Evolutionary conservation across 1,139 yeast species (phyloP).

Genomic region (Blastobotrys malaysiensis): DNA sequence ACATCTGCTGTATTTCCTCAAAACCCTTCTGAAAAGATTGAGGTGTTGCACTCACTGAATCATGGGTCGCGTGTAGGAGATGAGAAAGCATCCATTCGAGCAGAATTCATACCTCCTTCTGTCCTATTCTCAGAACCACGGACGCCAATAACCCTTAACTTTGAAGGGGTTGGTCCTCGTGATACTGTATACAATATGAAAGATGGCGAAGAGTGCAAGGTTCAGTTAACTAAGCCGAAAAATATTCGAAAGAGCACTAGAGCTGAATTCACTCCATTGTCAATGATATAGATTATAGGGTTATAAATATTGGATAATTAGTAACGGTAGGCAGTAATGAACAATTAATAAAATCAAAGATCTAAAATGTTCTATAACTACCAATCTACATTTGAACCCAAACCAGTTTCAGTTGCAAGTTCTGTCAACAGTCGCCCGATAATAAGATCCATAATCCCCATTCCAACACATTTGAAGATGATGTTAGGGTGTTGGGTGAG

Average conservation of each 20-base stretch:
- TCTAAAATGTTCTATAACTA: not conserved
- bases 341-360: not conserved
- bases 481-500: slow-evolving; percentile 3
- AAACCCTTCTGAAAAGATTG: not conserved
- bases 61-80: not conserved
- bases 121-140: not conserved
- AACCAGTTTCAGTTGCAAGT: slow-evolving; percentile 3
- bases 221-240: not conserved
- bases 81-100: not conserved
- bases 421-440: slow-evolving; percentile 3
- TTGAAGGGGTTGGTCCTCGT: not conserved
- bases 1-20: not conserved
- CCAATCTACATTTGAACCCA: slow-evolving; percentile 7
- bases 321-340: no score
- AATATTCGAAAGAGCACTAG: not conserved
- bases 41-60: not conserved
- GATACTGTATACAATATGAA: not conserved
- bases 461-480: slow-evolving; percentile 10
- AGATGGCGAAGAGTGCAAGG: not conserved
- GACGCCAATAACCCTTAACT: not conserved
- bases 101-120: not conserved
- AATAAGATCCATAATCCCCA: slow-evolving; percentile 10
- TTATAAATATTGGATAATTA: not conserved
- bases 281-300: not conserved
- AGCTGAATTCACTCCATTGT: not conserved